Evolutionary conservation across 2,329 filamentous ascomycete species (phyloP).

Genomic region (Verticillium longisporum): DNA sequence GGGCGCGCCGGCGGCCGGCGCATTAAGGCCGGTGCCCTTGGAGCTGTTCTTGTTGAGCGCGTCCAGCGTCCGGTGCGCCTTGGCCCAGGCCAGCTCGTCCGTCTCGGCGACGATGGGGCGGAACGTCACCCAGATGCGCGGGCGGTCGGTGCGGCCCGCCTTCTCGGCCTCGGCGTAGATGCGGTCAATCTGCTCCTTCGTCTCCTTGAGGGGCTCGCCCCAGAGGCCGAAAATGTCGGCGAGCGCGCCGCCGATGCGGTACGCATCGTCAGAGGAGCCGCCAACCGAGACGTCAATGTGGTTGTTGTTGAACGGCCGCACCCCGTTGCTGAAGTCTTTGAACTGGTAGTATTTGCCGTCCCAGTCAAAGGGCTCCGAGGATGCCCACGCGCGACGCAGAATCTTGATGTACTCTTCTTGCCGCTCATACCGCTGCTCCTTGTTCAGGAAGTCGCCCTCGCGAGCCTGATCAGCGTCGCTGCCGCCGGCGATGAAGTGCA

Average conservation of each 20-base stretch:
- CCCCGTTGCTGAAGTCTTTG: conserved; percentile 48
- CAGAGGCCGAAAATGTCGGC: conserved; percentile 59
- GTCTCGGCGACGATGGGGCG: conserved; percentile 55
- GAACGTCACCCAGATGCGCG: conserved; percentile 59
- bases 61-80: conserved; percentile 50
- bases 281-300: conserved; percentile 52
- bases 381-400: conserved; percentile 50
- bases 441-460: conserved; percentile 53
- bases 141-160: conserved; percentile 47
- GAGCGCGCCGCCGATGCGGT: conserved; percentile 50
- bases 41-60: conserved; percentile 35
- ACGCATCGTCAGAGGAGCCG: conserved; percentile 51
- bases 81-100: conserved; percentile 55
- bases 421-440: conserved; percentile 50
- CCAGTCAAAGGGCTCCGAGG: conserved; percentile 53
- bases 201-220: conserved; percentile 58
- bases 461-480: conserved; percentile 52
- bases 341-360: conserved; percentile 53
- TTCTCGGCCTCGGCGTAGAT: conserved; percentile 53
- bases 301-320: conserved; percentile 45
- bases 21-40: conserved; percentile 16
- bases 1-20: conserved; percentile 27
- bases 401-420: conserved; percentile 58
- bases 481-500: conserved; percentile 58
- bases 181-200: conserved; percentile 54